Conservation (phyloP, 805 yeast genomes). For the Candida khao-thaluensis region DNA sequence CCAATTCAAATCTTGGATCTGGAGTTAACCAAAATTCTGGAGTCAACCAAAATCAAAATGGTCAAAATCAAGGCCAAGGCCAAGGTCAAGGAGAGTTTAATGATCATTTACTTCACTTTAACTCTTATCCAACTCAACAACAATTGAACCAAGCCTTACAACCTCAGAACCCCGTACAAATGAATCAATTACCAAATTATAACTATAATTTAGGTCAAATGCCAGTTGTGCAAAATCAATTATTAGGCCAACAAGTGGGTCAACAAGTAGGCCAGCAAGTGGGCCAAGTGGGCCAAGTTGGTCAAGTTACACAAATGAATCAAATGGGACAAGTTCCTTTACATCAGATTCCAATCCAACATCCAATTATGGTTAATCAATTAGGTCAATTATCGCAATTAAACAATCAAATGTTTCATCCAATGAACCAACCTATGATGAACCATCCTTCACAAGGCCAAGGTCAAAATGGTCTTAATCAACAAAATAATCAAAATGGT, state of each 20-base stretch:
- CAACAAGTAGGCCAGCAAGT: conserved; percentile 10
- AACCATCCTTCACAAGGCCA: conserved; percentile 6
- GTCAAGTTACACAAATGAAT: conserved; percentile 5
- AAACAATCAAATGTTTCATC: conserved; percentile 11
- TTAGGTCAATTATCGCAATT: conserved; percentile 7
- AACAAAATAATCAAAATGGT: conserved; percentile 6
- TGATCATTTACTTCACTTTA: conserved; percentile 11
- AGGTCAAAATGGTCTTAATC: conserved; percentile 3
- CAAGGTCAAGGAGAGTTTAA: conserved; percentile 4
- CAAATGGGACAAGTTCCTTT: conserved; percentile 8
- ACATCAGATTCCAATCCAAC: conserved; percentile 12
- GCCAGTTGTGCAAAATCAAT: conserved; percentile 13
- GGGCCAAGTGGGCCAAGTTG: conserved; percentile 6
- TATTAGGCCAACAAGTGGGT: conserved; percentile 5
- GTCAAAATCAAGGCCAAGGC: background rate
- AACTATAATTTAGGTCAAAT: conserved; percentile 21
- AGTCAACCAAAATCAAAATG: background rate
- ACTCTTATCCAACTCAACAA: conserved; percentile 13
- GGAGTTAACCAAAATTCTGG: background rate
- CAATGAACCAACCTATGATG: conserved; percentile 9
- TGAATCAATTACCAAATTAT: conserved; percentile 22
- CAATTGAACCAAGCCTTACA: conserved; percentile 18
- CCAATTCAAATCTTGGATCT: background rate
- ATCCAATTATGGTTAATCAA: conserved; percentile 12
- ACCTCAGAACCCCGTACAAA: conserved; percentile 17